Conservation (phyloP, 805 yeast species). For the Candida krabiensis region DNA sequence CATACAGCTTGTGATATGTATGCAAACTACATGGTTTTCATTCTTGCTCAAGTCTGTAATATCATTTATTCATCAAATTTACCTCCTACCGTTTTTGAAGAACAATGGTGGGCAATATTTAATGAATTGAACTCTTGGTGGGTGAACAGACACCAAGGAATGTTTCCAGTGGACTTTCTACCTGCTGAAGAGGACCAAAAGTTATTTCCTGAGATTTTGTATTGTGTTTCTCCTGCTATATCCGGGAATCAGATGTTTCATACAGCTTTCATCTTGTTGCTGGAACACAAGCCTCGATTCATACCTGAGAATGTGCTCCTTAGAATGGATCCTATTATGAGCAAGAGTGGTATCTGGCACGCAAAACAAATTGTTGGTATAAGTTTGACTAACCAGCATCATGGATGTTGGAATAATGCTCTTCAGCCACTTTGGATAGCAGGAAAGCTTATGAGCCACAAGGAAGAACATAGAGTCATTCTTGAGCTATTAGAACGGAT, state of each 20-base stretch:
- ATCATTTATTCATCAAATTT: constrained; percentile 22
- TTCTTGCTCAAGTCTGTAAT: constrained; percentile 36
- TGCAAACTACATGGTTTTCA: constrained; percentile 39
- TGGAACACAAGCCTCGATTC: constrained; percentile 37
- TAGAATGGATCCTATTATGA: constrained; percentile 1
- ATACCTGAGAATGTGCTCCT: constrained; percentile 5
- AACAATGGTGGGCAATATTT: constrained; percentile 38
- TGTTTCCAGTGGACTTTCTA: constrained; percentile 26
- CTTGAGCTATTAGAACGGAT: constrained; percentile 14
- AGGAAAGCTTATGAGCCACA: constrained; percentile 19
- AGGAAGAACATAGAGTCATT: constrained; percentile 16
- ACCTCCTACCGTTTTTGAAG: constrained; percentile 23
- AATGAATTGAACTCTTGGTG: constrained; percentile 36
- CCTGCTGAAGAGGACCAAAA: constrained; percentile 25
- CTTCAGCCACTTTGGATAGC: constrained; percentile 24
- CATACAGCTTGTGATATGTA: constrained; percentile 24
- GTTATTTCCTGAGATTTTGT: constrained; percentile 35
- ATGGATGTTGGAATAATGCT: constrained; percentile 19
- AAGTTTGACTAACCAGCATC: constrained; percentile 26
- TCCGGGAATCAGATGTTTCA: constrained; percentile 39
- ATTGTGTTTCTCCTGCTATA: constrained; percentile 38
- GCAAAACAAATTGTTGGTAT: constrained; percentile 36
- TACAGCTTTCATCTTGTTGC: constrained; percentile 36
- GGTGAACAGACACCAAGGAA: constrained; percentile 28
- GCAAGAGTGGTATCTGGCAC: constrained; percentile 27